These are phyloP conservation scores for Fragilariopsis cylindrus DNA, from an alignment of 108 stramenopile genomes.

Conservation along the genomic window DNA sequence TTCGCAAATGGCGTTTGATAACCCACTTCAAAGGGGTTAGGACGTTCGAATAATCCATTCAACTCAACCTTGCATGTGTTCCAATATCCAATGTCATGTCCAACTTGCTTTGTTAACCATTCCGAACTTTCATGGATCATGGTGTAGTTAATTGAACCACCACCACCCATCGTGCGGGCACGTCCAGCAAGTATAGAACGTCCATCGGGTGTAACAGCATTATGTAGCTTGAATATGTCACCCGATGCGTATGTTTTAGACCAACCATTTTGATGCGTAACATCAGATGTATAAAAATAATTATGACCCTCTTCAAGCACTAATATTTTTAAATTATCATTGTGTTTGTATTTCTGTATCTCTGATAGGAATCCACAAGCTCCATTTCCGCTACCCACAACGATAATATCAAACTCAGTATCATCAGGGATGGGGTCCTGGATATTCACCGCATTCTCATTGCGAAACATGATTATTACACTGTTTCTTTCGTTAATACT, in stretches of 20 bases:
- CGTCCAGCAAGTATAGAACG: constrained; percentile 27
- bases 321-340: constrained; percentile 13
- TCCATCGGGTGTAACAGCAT: constrained; percentile 21
- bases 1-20: constrained; percentile 27
- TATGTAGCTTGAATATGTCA: constrained; percentile 26
- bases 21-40: constrained; percentile 16
- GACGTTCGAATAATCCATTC: constrained; percentile 13
- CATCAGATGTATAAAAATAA: constrained; percentile 32
- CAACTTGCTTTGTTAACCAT: constrained; percentile 27
- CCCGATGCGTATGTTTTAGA: constrained; percentile 28
- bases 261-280: constrained; percentile 38
- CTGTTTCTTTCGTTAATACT: too few relatives aligned
- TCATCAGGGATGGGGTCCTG: constrained; percentile 1
- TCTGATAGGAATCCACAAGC: constrained; percentile 35
- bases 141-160: constrained; percentile 30
- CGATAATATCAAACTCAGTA: constrained; percentile 28
- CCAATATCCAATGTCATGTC: constrained; percentile 24
- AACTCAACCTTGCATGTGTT: constrained; percentile 18
- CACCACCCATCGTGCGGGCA: constrained; percentile 37
- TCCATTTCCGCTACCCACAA: constrained; percentile 37
- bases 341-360: constrained; percentile 9
- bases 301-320: constrained; percentile 35
- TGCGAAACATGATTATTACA: constrained; percentile 1
- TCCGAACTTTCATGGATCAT: constrained; percentile 31
- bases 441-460: constrained; percentile 3